Percentiles rank a stretch among this genome's conserved stretches.
Conservation (phyloP, 2,329 filamentous ascomycete species). For the Apiospora marii region DNA sequence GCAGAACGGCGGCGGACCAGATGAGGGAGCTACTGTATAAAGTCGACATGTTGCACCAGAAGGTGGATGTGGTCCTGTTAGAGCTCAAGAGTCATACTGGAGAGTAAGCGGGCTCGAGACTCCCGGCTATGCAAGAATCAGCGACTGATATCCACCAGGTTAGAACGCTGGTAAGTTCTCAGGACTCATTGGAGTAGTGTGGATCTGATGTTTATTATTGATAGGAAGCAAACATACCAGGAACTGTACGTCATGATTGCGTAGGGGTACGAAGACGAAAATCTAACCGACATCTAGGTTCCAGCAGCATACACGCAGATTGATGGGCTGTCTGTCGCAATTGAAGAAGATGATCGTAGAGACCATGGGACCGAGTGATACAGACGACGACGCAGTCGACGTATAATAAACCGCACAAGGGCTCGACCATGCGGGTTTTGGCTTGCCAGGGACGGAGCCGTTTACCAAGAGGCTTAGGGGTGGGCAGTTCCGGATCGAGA, state of each 20-base stretch:
- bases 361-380: no score
- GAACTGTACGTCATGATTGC: neutral
- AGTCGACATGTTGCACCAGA: neutral
- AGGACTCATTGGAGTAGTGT: neutral
- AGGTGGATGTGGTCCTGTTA: neutral
- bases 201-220: neutral
- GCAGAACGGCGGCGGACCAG: neutral
- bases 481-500: no score
- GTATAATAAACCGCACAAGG: no score
- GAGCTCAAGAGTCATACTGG: no score
- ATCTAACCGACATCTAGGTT: no score
- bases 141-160: neutral
- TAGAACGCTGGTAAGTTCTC: neutral
- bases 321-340: no score
- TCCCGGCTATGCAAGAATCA: neutral
- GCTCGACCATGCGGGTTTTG: no score
- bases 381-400: no score
- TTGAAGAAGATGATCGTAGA: no score
- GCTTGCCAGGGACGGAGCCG: no score
- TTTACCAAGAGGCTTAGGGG: no score
- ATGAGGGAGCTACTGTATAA: neutral
- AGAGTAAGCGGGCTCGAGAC: neutral
- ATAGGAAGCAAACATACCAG: neutral
- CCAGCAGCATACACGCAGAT: no score
- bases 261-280: neutral